Base-by-base conservation (phyloP, 129 eudicot species). In the Chrysanthemum seticuspe region DNA sequence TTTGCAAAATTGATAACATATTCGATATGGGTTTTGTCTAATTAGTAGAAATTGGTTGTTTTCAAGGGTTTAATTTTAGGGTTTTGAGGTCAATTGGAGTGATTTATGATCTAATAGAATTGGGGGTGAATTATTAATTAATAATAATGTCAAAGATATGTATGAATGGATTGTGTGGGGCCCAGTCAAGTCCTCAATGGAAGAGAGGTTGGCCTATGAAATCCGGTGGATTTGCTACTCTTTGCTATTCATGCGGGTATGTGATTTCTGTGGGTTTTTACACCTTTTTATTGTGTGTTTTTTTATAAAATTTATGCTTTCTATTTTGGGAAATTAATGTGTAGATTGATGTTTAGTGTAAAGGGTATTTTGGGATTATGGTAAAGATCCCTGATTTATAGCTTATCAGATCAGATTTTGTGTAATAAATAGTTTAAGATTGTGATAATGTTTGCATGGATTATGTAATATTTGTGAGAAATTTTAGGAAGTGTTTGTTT, bases 161-260 rank as follows among this genome's bases (percentile, higher is more conserved):
- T 94, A 87, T 90, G 97, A 90, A 90, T 52, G 88, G 85, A 70
- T 64, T 75, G 58, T 90, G 97, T 60, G 84, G 90, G 59, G 77
- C 87, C 52, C 85, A 85, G 79, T 74, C 85, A 74, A 78, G 89
- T 82, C 76, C 78, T 31, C 88, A 85, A 69, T 87, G 86, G 94
- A 90, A 87, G 89, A 83, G 81, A 63, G 97, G 94, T 45, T 90
- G 97, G 97, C 77, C 78, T 56, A 76, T 90, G 89, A 90, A 87
- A 73, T 85, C 97, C 71, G 97, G 97, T 66, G 91, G 92, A 70
- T 78, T 81, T 76, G 89, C 97, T 62, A 79, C 74, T 47, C 94
- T 90, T 18, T 90, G 97, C 81, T 73, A 71, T 74, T 65, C 65
- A 61, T 90, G 97, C 84, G 96, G 96, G 96, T 90, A 74, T 74